Evolutionary conservation across 176 grass and related monocot genomes (phyloP).

Genomic region (Eleusine indica): DNA sequence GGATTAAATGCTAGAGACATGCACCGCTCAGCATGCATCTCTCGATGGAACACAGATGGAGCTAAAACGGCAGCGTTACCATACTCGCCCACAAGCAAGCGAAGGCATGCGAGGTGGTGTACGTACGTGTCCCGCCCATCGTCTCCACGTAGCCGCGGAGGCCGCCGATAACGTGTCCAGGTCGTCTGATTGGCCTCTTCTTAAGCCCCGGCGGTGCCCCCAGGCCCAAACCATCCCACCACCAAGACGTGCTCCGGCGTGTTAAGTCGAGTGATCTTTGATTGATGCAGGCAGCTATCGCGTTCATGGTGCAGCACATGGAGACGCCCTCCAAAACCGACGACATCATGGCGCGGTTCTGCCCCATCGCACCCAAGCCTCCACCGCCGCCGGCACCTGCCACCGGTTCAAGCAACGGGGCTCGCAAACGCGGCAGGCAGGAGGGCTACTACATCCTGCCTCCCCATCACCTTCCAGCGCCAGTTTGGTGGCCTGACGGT

Average conservation of each 20-base stretch:
- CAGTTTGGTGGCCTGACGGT: background rate
- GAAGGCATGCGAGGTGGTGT: too few species aligned
- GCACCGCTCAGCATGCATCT: background rate
- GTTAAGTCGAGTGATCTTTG: too few species aligned
- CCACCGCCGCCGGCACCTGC: too few species aligned
- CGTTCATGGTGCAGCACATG: background rate
- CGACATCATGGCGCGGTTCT: background rate
- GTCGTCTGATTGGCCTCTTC: background rate
- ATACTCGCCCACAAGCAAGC: background rate
- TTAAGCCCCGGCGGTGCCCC: background rate
- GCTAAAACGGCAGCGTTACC: background rate
- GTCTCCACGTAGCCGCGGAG: background rate
- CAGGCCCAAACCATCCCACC: background rate
- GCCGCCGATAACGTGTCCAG: too few species aligned
- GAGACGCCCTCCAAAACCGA: background rate
- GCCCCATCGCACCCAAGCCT: background rate
- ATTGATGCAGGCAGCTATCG: background rate
- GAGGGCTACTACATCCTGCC: background rate
- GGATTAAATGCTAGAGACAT: too few species aligned
- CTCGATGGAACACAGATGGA: background rate
- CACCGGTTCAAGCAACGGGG: too few species aligned
- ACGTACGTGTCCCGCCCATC: background rate
- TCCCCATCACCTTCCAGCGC: background rate
- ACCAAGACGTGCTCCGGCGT: background rate
- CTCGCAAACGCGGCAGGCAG: background rate